Evolutionary conservation across 495 filamentous ascomycete genomes (phyloP).

Genomic region (Neurospora sp.): DNA sequence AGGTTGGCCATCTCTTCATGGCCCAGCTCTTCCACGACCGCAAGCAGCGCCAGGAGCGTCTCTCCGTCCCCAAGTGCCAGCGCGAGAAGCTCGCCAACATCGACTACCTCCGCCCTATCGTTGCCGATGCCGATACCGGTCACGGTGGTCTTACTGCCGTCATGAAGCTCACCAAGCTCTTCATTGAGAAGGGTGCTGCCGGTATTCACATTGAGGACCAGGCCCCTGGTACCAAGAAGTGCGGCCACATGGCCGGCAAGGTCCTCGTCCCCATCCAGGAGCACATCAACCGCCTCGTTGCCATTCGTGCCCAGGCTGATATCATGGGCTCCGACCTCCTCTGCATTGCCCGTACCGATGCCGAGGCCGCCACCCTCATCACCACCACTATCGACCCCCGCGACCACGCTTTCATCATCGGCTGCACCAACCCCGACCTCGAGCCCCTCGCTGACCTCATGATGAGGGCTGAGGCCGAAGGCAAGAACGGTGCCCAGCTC

Average conservation of each 20-base stretch:
- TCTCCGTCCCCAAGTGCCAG: constrained; percentile 64
- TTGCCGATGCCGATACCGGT: constrained; percentile 95
- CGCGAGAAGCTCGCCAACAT: constrained; percentile 68
- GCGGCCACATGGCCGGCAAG: constrained; percentile 98
- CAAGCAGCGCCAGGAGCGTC: constrained; percentile 91
- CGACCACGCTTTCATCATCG: constrained; percentile 89
- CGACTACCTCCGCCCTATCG: constrained; percentile 91
- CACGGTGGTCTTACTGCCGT: constrained; percentile 94
- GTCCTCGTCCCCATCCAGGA: constrained; percentile 94
- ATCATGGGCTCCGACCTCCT: constrained; percentile 94
- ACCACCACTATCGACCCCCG: constrained; percentile 91
- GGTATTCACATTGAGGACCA: constrained; percentile 99
- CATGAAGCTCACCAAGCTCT: constrained; percentile 98
- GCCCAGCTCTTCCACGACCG: constrained; percentile 99
- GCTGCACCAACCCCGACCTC: constrained; percentile 74
- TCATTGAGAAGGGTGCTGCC: constrained; percentile 92
- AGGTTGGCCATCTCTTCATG: constrained; percentile 93
- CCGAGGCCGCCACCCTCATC: constrained; percentile 94
- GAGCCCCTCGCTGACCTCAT: constrained; percentile 86
- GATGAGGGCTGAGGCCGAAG: constrained; percentile 70
- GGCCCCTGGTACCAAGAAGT: constrained; percentile 98
- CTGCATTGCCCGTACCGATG: constrained; percentile 88
- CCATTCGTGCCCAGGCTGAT: constrained; percentile 94
- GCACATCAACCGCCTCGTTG: constrained; percentile 96
- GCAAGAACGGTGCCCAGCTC: constrained; percentile 71